Evolutionary conservation across 1,139 yeast genomes (phyloP).

Genomic region (Lizanozyma gosingica): DNA sequence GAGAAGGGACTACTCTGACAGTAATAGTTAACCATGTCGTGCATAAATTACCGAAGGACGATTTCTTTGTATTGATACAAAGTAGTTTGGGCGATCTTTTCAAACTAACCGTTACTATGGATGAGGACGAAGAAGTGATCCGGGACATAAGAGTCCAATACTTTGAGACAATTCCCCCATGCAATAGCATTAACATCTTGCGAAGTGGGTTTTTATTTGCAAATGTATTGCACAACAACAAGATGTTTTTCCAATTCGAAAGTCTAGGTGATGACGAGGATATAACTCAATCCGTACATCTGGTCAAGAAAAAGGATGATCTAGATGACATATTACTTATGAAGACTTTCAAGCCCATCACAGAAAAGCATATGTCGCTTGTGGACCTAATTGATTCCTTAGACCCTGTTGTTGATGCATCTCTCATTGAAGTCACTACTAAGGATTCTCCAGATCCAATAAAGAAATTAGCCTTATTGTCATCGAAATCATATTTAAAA

Average conservation of each 20-base stretch:
- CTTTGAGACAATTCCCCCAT: slow-evolving; percentile 67
- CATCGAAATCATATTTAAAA: slow-evolving; percentile 37
- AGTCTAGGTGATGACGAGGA: slow-evolving; percentile 52
- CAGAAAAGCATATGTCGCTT: slow-evolving; percentile 48
- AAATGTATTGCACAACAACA: slow-evolving; percentile 54
- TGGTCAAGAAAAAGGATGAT: slow-evolving; percentile 18
- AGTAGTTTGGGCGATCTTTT: slow-evolving; percentile 69
- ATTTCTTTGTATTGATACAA: slow-evolving; percentile 69
- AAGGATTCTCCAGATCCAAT: slow-evolving; percentile 27
- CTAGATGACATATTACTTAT: slow-evolving; percentile 4
- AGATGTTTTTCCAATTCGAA: slow-evolving; percentile 66
- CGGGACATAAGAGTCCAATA: slow-evolving; percentile 40
- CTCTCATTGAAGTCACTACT: slow-evolving; percentile 26
- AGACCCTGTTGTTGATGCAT: slow-evolving; percentile 50
- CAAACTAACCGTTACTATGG: slow-evolving; percentile 46
- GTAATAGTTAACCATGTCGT: slow-evolving; percentile 31
- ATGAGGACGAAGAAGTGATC: slow-evolving; percentile 27
- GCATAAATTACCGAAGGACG: slow-evolving; percentile 50
- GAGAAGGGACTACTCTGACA: slow-evolving; percentile 14
- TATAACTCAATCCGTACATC: slow-evolving; percentile 17
- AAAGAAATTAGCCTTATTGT: slow-evolving; percentile 22
- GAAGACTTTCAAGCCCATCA: slow-evolving; percentile 15
- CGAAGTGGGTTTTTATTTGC: slow-evolving; percentile 72
- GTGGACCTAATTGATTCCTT: slow-evolving; percentile 46
- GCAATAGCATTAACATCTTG: slow-evolving; percentile 49